Evolutionary conservation across 257 asterid species (phyloP).

Genomic region (Nyctanthes arbortristis): DNA sequence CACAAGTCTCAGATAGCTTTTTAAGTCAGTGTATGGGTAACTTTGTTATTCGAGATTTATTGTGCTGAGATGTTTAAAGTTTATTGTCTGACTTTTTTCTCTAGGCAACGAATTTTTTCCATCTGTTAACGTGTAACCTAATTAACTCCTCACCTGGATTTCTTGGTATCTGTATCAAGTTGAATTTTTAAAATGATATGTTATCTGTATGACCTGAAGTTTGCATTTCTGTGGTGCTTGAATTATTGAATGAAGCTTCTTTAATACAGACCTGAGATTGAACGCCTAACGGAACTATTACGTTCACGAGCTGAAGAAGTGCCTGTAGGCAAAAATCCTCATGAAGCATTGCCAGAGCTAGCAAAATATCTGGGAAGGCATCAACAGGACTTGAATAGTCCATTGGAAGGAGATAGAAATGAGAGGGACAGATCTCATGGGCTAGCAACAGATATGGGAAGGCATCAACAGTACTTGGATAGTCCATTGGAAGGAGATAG

Average conservation of each 20-base stretch:
- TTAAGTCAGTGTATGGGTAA: background rate
- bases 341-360: constrained; percentile 18
- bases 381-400: constrained; percentile 32
- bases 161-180: background rate
- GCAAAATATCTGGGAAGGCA: constrained; percentile 41
- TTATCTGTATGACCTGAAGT: background rate
- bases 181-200: background rate
- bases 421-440: constrained; percentile 37
- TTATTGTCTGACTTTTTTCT: background rate
- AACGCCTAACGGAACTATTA: constrained; percentile 67
- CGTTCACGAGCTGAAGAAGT: constrained; percentile 60
- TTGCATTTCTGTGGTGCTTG: constrained; percentile 1
- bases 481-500: constrained; percentile 36
- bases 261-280: constrained; percentile 69
- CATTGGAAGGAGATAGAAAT: constrained; percentile 35
- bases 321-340: constrained; percentile 34
- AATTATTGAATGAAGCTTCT: constrained; percentile 1
- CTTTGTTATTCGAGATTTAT: background rate
- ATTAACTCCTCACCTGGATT: background rate
- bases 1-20: background rate
- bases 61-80: background rate
- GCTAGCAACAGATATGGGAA: too few relatives aligned
- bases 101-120: background rate
- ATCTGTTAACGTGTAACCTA: background rate
- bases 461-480: constrained; percentile 37